phyloP scores from a whole-genome alignment of 2,329 filamentous ascomycete species.

The Harringtonia lauricola region DNA sequence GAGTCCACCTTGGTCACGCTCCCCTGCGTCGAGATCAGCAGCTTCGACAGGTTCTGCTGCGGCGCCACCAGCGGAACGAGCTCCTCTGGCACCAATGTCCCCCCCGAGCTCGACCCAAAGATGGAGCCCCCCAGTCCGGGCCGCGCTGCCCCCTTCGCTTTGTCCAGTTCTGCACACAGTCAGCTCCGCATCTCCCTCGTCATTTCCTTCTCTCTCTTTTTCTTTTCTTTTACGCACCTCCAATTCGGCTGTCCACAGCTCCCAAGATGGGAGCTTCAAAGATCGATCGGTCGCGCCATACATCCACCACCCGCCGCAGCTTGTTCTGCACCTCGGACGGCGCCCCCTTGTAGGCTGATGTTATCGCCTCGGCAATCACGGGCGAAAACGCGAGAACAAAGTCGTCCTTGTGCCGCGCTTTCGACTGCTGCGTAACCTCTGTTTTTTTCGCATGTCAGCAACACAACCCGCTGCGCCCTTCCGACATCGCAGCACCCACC shows the following conservation, averaged over 20 bases:
- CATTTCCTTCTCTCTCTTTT: not conserved
- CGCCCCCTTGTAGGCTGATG: slow-evolving; percentile 83
- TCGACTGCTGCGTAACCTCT: slow-evolving; percentile 96
- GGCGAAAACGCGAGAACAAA: slow-evolving; percentile 89
- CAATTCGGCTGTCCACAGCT: slow-evolving; percentile 67
- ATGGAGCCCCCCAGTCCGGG: slow-evolving; percentile 49
- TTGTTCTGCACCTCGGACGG: slow-evolving; percentile 80
- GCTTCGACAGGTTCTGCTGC: slow-evolving; percentile 64
- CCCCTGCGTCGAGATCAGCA: slow-evolving; percentile 55
- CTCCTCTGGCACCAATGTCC: slow-evolving; percentile 55
- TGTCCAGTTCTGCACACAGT: slow-evolving; percentile 46
- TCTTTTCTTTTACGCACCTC: slow-evolving; percentile 44
- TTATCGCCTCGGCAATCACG: slow-evolving; percentile 81
- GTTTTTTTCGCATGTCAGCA: slow-evolving; percentile 22
- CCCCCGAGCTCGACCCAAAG: slow-evolving; percentile 41
- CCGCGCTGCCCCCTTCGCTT: slow-evolving; percentile 41
- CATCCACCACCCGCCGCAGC: slow-evolving; percentile 79
- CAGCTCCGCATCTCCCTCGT: not conserved
- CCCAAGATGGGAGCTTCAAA: slow-evolving; percentile 74
- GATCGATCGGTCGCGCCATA: slow-evolving; percentile 80
- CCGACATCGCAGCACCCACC: no score
- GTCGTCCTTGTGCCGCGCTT: slow-evolving; percentile 82
- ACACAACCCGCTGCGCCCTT: no score
- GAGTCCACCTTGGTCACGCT: slow-evolving; percentile 60
- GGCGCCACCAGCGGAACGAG: slow-evolving; percentile 63